phyloP scores from a whole-genome alignment of 768 basidiomycete species.

The Mycena belliarum region DNA sequence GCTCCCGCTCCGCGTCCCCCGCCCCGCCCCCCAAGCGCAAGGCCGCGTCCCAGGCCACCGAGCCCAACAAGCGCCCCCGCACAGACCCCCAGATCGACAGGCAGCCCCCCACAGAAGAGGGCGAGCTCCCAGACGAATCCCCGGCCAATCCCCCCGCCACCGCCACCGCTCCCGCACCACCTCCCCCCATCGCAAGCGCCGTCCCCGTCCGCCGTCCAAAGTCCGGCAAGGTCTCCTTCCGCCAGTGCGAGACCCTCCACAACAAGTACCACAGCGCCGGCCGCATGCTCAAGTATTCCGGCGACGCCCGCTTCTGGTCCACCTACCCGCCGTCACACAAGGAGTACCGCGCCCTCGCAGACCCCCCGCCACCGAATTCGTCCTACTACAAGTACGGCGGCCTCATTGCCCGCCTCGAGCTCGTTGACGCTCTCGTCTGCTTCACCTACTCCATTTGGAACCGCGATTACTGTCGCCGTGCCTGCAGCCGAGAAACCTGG shows the following conservation, averaged over 20 bases:
- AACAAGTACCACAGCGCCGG: conserved; percentile 71
- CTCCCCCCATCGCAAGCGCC: conserved; percentile 33
- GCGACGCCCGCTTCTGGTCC: conserved; percentile 77
- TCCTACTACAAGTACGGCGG: conserved; percentile 76
- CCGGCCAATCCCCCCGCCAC: conserved; percentile 26
- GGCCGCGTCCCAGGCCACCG: conserved; percentile 38
- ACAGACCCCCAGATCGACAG: conserved; percentile 25
- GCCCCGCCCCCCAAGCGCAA: conserved; percentile 50
- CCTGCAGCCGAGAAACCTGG: conserved; percentile 66
- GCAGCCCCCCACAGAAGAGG: conserved; percentile 48
- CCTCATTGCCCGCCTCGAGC: conserved; percentile 76
- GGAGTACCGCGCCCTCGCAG: conserved; percentile 61
- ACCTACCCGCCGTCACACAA: conserved; percentile 65
- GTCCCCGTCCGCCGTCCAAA: conserved; percentile 70
- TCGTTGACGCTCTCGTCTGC: conserved; percentile 78
- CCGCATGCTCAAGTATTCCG: conserved; percentile 80
- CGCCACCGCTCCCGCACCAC: conserved; percentile 20
- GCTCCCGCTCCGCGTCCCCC: conserved; percentile 51
- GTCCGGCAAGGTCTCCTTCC: conserved; percentile 50
- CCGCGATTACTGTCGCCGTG: conserved; percentile 59
- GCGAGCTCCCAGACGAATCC: conserved; percentile 51
- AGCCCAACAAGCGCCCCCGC: conserved; percentile 48
- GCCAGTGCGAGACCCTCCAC: conserved; percentile 61
- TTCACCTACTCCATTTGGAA: conserved; percentile 86
- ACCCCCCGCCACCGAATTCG: conserved; percentile 66